phyloP scores from a whole-genome alignment of 192 early-diverging fungal genomes.

The Backusella morwellensis region DNA sequence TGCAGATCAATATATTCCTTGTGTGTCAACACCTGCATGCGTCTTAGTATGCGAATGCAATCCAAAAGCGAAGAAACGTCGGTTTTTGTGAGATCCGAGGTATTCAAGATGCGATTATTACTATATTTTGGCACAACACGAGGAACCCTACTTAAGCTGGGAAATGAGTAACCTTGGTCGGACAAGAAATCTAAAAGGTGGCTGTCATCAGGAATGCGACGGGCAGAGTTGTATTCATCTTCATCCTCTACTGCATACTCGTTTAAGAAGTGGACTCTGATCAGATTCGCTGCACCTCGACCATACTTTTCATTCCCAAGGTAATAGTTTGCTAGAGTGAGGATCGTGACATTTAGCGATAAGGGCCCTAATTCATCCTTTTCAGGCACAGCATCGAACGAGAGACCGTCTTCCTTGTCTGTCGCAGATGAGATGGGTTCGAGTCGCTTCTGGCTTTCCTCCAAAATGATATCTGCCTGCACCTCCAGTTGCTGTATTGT shows the following conservation, averaged over 20 bases:
- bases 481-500: conserved; percentile 38
- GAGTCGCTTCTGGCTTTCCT: not conserved
- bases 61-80: conserved; percentile 53
- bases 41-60: conserved; percentile 48
- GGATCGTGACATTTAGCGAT: conserved; percentile 52
- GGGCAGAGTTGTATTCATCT: conserved; percentile 43
- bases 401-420: not conserved
- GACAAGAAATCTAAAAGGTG: conserved; percentile 43
- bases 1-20: conserved; percentile 56
- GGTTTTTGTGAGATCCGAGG: conserved; percentile 45
- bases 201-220: conserved; percentile 41
- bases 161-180: conserved; percentile 66
- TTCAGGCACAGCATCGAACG: conserved; percentile 3
- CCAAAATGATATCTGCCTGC: conserved; percentile 25
- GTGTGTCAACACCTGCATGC: conserved; percentile 50
- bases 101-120: conserved; percentile 27
- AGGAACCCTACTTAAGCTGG: conserved; percentile 49
- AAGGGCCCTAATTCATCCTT: conserved; percentile 30
- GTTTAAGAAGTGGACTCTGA: conserved; percentile 49
- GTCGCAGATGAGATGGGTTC: conserved; percentile 12
- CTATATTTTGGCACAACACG: conserved; percentile 42
- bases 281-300: conserved; percentile 51
- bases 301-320: conserved; percentile 51
- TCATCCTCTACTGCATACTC: conserved; percentile 44
- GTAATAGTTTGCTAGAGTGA: conserved; percentile 53